Percentiles rank a stretch among this genome's conserved stretches.
Conservation (phyloP, 208 protist species). For the Wallacemonas sp. region DNA sequence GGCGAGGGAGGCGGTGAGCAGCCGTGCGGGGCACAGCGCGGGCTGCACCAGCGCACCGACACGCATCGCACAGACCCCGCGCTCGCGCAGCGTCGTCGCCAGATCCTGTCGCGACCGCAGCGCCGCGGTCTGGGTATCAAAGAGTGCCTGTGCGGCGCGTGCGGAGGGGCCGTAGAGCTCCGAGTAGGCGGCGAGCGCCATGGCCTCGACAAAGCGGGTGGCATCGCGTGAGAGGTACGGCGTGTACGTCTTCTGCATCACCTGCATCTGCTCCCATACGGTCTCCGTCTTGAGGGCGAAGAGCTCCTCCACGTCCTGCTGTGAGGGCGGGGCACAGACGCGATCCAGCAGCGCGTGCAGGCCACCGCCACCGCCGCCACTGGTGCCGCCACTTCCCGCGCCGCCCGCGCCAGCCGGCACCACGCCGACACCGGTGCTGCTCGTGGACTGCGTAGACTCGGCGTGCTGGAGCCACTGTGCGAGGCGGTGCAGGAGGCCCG, state of each 20-base stretch:
- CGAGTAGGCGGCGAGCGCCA: conserved; percentile 69
- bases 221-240: conserved; percentile 72
- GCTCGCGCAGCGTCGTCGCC: background rate
- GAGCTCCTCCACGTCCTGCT: conserved; percentile 44
- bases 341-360: conserved; percentile 29
- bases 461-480: conserved; percentile 22
- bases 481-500: background rate
- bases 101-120: background rate
- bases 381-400: conserved; percentile 22
- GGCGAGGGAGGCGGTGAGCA: conserved; percentile 38
- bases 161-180: conserved; percentile 71
- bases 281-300: conserved; percentile 36
- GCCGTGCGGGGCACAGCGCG: conserved; percentile 21
- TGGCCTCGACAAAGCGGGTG: conserved; percentile 62
- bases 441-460: background rate
- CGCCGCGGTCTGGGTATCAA: conserved; percentile 1
- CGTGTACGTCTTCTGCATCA: conserved; percentile 69
- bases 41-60: conserved; percentile 37
- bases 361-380: conserved; percentile 25
- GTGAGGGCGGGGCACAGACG: conserved; percentile 33
- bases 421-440: background rate
- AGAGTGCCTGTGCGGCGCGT: conserved; percentile 26
- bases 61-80: conserved; percentile 32
- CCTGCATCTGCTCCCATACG: conserved; percentile 53
- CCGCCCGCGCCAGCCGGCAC: background rate